A percentile compares a stretch with the other conserved stretches of the same genome.
Evolutionary conservation across 1,139 yeast species (phyloP).

Genomic region (Diutina catenulata): DNA sequence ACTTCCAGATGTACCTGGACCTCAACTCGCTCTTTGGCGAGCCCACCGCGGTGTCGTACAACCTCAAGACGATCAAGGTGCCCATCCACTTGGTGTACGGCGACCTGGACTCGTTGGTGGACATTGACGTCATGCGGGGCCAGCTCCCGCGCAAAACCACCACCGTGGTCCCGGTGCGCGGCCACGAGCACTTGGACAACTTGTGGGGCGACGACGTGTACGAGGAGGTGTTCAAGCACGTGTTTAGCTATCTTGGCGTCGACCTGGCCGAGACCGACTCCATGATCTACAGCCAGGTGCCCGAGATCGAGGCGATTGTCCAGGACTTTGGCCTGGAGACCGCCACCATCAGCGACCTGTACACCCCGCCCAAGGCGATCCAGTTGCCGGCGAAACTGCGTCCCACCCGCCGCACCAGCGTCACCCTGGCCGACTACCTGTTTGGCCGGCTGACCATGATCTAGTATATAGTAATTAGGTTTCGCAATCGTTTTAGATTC

Average conservation of each 20-base stretch:
- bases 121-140: constrained; percentile 57
- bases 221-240: constrained; percentile 37
- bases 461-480: too few species aligned
- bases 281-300: background rate
- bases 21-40: constrained; percentile 24
- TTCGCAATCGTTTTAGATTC: too few species aligned
- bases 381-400: background rate
- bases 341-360: background rate
- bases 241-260: constrained; percentile 27
- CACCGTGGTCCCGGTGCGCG: constrained; percentile 35
- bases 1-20: constrained; percentile 85
- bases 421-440: background rate
- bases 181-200: constrained; percentile 81
- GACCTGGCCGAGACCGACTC: background rate
- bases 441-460: background rate
- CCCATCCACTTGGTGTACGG: constrained; percentile 79
- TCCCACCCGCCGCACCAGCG: background rate
- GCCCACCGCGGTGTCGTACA: constrained; percentile 25
- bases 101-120: constrained; percentile 69
- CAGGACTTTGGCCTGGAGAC: background rate
- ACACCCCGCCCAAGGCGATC: background rate
- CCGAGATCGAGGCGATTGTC: background rate
- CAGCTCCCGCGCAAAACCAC: constrained; percentile 34
- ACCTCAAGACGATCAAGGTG: constrained; percentile 44
- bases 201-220: constrained; percentile 75